Base-by-base conservation (phyloP, 1,284 basidiomycete genomes). In the Pseudozyma tsukubaensis region DNA sequence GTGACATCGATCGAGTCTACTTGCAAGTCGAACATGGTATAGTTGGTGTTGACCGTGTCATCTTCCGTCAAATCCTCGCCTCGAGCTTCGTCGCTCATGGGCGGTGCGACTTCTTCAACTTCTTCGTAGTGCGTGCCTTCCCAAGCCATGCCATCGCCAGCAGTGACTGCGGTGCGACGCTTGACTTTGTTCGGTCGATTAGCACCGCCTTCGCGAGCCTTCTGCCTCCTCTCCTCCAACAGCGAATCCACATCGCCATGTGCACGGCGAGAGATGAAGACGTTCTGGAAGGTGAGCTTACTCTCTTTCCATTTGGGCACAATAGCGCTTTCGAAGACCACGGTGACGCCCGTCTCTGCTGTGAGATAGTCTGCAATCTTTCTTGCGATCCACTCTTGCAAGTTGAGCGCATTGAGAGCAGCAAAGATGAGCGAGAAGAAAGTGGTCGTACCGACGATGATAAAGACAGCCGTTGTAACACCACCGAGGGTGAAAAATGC, bases 241-340 rank as follows among this genome's bases (percentile, higher is more conserved):
- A 84, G 62, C 39, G 74, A 68, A 24, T 81, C 80, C 21, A 77
- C 74, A 49, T 80, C 80, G 1, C 70, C 61, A 47, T 79, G 68
- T 0, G 92, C 92, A 6, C 94, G 89, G 3, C 94, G 90, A 12
- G 94, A 95, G 47, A 99, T 88, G 80, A 94, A 98, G 47, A 99
- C 95, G 77, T 98, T 97, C 82, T 94, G 93, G 88, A 99, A 97
- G 1, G 94, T 94, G 68, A 99, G 92, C 19, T 92, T 91, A 14
- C 93, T 95, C 79, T 96, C 93, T 67, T 93, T 93, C 94, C 96
- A 98, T 84, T 94, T 94, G 3, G 96, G 96, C 5, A 99, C 94
- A 77, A 99, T 95, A 32, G 97, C 97, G 8, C 93, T 94, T 85
- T 98, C 96, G 84, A 98, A 99, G 53, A 97, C 92, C 76, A 99